A percentile compares a stretch with the other conserved stretches of the same genome.
Conservation (phyloP, 495 filamentous ascomycete genomes). For the Penicillium crystallinum region DNA sequence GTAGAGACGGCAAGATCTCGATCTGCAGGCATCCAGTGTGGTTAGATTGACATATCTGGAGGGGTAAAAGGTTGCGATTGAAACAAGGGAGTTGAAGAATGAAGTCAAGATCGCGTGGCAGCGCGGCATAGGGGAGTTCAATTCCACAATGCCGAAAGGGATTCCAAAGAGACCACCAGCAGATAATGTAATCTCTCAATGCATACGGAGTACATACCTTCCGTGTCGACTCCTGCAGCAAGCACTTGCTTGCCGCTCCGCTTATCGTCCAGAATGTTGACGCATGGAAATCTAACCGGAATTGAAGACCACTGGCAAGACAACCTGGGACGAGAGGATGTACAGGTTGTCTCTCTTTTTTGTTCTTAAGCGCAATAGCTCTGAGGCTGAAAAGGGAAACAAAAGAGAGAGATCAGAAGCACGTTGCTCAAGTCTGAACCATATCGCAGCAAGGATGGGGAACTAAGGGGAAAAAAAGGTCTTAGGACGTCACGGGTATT, state of each 20-base stretch:
- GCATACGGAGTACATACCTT: slow-evolving; percentile 40
- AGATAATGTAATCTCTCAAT: slow-evolving; percentile 4
- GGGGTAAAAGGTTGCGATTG: slow-evolving; percentile 9
- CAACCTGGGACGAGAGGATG: slow-evolving; percentile 14
- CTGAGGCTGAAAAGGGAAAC: neutral
- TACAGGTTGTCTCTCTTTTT: slow-evolving; percentile 2
- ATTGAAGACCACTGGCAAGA: slow-evolving; percentile 26
- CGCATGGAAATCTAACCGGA: slow-evolving; percentile 43
- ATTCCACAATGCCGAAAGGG: slow-evolving; percentile 3
- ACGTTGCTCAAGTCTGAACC: slow-evolving; percentile 19
- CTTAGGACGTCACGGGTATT: slow-evolving; percentile 13
- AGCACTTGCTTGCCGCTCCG: slow-evolving; percentile 52
- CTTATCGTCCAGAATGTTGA: slow-evolving; percentile 50
- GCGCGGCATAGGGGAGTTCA: slow-evolving; percentile 9
- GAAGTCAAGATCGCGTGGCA: slow-evolving; percentile 19
- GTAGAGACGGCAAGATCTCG: slow-evolving; percentile 38
- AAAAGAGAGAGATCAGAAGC: slow-evolving; percentile 11
- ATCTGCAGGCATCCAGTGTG: slow-evolving; percentile 26
- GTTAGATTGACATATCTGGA: slow-evolving; percentile 14
- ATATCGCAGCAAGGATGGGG: slow-evolving; percentile 11
- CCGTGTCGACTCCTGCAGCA: slow-evolving; percentile 51
- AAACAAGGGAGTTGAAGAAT: slow-evolving; percentile 1
- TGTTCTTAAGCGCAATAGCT: neutral
- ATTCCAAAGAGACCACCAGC: neutral
- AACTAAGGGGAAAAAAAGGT: slow-evolving; percentile 14